Evolutionary conservation across 2,329 filamentous ascomycete species (phyloP), one percentile per base, ranked within the genome.

Genomic region (Parastagonospora avenae): DNA sequence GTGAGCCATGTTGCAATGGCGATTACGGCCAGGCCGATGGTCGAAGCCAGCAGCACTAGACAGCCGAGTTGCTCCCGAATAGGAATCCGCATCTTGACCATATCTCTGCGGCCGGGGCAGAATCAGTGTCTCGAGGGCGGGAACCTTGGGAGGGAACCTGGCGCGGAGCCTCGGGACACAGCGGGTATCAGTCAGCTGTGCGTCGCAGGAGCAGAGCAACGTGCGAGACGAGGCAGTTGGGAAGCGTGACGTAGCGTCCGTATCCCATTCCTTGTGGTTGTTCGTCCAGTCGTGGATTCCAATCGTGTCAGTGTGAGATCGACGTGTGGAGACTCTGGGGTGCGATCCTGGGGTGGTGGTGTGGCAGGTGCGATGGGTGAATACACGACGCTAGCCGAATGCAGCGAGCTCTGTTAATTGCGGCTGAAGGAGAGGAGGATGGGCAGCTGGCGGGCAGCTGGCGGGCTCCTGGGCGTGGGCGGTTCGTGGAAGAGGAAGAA

Each of bases 31-130:
- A 96, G 82, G 46, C 88, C 87, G 50, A 89, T 77, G 50, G 95
- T 82, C 42, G 91, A 86, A 52, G 89, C 85, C 52, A 91, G 69
- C 59, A 94, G 79, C 66, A 96, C 90, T 58, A 96, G 81, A 72
- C 87, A 81, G 60, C 86, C 90, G 64, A 97, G 82, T 82, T 97
- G 92, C 77, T 92, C 87, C 62, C 91, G 85, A 67, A 96, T 96
- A 50, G 89, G 88, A 72, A 96, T 85, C 73, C 91, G 86, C 90
- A 96, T 93, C 65, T 74, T 80, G 64, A 69, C 70, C 70, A 73
- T 72, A 8, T 33, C 52, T 39, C 33, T 33, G 43, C 39, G 46
- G 32, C 31, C 42, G 27, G 8, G 27, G 8, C 28, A 37, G 33
- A 50, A 45, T 29, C 33, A 11, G 30, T 44, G 40, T 29, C 11